These are phyloP conservation scores for Graphilbum sp. DNA, from an alignment of 2,329 filamentous ascomycete species.

Conservation along the genomic window DNA sequence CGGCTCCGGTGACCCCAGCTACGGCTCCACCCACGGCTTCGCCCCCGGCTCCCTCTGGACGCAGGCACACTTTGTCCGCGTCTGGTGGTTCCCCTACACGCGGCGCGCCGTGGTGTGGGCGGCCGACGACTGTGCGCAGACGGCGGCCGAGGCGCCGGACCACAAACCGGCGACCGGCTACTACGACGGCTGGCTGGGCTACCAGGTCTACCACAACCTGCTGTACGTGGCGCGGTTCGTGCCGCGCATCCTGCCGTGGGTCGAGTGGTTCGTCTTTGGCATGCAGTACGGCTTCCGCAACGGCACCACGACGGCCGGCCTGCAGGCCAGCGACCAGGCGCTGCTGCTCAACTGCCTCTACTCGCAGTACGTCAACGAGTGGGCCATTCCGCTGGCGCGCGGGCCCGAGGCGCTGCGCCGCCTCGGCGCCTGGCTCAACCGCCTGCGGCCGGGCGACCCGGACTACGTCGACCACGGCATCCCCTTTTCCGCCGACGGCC, in stretches of 20 bases:
- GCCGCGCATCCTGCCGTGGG: conserved; percentile 65
- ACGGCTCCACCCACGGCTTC: too few relatives aligned
- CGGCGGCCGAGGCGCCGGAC: conserved; percentile 19
- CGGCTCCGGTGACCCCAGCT: too few relatives aligned
- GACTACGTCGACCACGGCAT: conserved; percentile 45
- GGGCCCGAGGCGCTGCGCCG: conserved; percentile 77
- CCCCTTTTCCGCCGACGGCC: conserved; percentile 48
- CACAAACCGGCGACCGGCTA: conserved; percentile 47
- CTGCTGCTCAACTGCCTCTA: conserved; percentile 95
- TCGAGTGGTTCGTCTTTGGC: conserved; percentile 94
- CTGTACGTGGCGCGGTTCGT: conserved; percentile 65
- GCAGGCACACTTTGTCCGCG: conserved; percentile 71
- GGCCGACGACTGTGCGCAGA: conserved; percentile 58
- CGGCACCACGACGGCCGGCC: conserved; percentile 47
- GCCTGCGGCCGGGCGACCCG: conserved; percentile 36
- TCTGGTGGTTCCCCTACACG: conserved; percentile 97
- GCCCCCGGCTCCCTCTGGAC: conserved; percentile 74
- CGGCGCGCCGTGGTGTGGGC: conserved; percentile 78
- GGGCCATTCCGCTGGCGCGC: conserved; percentile 74
- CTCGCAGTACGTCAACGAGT: conserved; percentile 97
- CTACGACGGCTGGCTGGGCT: conserved; percentile 70
- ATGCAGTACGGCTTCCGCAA: conserved; percentile 81
- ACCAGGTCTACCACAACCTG: conserved; percentile 82
- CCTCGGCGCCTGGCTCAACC: conserved; percentile 73
- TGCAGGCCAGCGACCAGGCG: conserved; percentile 65